Conservation (phyloP, 2,329 filamentous ascomycete species). For the Xylariaceae sp. region DNA sequence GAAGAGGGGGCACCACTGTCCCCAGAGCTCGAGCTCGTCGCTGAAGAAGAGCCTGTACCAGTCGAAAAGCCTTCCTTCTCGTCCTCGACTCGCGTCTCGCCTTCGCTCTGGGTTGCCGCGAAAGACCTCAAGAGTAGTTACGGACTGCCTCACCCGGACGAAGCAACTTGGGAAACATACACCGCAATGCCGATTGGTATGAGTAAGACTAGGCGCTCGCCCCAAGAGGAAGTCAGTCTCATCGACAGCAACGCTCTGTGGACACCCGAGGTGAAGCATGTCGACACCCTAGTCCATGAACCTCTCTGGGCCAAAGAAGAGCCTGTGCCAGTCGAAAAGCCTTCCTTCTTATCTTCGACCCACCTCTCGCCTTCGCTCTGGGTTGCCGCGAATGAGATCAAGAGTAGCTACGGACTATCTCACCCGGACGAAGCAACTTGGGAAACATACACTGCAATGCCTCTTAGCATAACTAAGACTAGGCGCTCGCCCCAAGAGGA, state of each 20-base stretch:
- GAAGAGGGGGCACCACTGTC: conserved; percentile 15
- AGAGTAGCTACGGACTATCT: conserved; percentile 16
- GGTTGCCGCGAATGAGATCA: conserved; percentile 8
- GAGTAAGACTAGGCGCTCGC: neutral
- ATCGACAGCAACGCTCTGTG: conserved; percentile 33
- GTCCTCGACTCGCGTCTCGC: neutral
- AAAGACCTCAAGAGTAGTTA: conserved; percentile 7
- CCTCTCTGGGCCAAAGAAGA: too few relatives aligned
- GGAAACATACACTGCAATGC: conserved; percentile 29
- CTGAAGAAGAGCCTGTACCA: conserved; percentile 21
- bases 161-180: conserved; percentile 29
- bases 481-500: too few relatives aligned
- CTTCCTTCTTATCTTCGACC: conserved; percentile 7
- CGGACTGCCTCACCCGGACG: conserved; percentile 29
- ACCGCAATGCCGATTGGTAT: too few relatives aligned
- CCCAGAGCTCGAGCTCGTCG: conserved; percentile 14
- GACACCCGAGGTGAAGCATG: too few relatives aligned
- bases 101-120: conserved; percentile 14
- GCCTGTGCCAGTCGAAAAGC: conserved; percentile 16
- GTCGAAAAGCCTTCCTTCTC: conserved; percentile 21
- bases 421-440: conserved; percentile 31
- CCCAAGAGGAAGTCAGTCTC: too few relatives aligned
- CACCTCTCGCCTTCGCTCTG: conserved; percentile 10
- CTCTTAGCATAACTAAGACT: neutral
- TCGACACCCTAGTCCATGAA: too few relatives aligned